Percentiles rank a stretch among this genome's conserved stretches.
phyloP scores from a whole-genome alignment of 2,329 filamentous ascomycete genomes.

The Epichloe uncinata region DNA sequence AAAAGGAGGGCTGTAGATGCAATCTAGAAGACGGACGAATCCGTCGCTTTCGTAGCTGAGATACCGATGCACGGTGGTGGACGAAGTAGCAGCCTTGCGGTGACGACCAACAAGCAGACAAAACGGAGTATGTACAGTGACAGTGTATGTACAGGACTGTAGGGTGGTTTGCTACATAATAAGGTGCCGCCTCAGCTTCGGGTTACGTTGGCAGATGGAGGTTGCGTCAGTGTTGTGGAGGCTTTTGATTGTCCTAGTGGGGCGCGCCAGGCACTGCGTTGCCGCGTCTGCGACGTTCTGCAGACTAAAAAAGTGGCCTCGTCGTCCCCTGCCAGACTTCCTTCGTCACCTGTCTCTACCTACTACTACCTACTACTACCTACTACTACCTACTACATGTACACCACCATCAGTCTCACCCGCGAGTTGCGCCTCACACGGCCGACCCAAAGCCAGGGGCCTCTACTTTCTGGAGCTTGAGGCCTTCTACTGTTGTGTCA shows the following conservation, averaged over 20 bases:
- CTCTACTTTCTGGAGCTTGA: not conserved
- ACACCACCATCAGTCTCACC: not conserved
- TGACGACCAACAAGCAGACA: not conserved
- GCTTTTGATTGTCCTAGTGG: not conserved
- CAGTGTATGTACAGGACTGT: too few species aligned
- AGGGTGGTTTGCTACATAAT: too few species aligned
- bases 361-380: too few species aligned
- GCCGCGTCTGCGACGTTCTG: too few species aligned
- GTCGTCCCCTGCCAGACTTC: not conserved
- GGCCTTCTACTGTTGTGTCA: constrained; percentile 1
- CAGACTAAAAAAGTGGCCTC: too few species aligned
- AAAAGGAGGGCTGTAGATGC: not conserved
- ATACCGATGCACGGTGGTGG: not conserved
- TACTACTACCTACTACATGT: too few species aligned
- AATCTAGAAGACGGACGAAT: not conserved
- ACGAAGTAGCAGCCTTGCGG: not conserved
- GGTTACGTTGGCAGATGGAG: not conserved
- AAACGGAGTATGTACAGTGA: too few species aligned
- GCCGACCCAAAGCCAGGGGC: not conserved
- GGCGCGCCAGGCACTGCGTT: too few species aligned
- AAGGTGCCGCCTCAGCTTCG: too few species aligned
- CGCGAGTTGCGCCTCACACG: not conserved
- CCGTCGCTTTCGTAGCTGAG: not conserved
- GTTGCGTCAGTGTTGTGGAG: constrained; percentile 5
- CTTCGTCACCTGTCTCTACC: not conserved